phyloP scores from a whole-genome alignment of 345 rosid genomes.

The Nasturtium officinale region DNA sequence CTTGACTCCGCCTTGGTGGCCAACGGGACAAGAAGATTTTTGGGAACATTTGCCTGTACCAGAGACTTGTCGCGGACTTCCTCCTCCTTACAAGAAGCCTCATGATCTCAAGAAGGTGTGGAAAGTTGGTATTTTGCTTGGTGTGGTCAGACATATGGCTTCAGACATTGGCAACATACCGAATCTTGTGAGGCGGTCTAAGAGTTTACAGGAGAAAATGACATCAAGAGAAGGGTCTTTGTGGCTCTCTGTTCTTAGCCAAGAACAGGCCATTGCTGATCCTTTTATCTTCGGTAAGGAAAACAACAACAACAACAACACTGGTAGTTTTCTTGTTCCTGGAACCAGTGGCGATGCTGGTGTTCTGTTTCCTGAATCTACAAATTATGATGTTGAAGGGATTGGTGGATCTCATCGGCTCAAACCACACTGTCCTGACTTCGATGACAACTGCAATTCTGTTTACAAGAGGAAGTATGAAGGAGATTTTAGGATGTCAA shows the following conservation, averaged over 20 bases:
- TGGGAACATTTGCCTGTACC: conserved; percentile 81
- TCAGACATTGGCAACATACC: conserved; percentile 75
- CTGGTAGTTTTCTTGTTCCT: neutral
- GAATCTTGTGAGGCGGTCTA: conserved; percentile 81
- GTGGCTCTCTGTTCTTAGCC: conserved; percentile 86
- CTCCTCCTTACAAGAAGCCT: conserved; percentile 98
- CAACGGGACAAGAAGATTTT: conserved; percentile 85
- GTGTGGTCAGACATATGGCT: conserved; percentile 84
- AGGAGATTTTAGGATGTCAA: conserved; percentile 48
- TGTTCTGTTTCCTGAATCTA: conserved; percentile 58
- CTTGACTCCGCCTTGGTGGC: conserved; percentile 97
- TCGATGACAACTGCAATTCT: conserved; percentile 52
- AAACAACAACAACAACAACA: conserved; percentile 17
- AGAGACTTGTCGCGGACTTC: conserved; percentile 64
- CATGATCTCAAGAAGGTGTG: conserved; percentile 94
- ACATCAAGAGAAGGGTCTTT: conserved; percentile 88
- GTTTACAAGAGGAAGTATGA: conserved; percentile 65
- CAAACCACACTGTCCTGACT: conserved; percentile 35
- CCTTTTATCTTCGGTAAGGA: conserved; percentile 57
- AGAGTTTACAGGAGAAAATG: conserved; percentile 92
- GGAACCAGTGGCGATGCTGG: conserved; percentile 7
- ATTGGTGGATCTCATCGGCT: conserved; percentile 45
- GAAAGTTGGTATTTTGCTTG: conserved; percentile 90
- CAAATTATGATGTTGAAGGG: conserved; percentile 82
- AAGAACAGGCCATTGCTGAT: conserved; percentile 63